These are phyloP conservation scores for Tetracladium marchalianum DNA, from an alignment of 495 filamentous ascomycete species.

Conservation along the genomic window DNA sequence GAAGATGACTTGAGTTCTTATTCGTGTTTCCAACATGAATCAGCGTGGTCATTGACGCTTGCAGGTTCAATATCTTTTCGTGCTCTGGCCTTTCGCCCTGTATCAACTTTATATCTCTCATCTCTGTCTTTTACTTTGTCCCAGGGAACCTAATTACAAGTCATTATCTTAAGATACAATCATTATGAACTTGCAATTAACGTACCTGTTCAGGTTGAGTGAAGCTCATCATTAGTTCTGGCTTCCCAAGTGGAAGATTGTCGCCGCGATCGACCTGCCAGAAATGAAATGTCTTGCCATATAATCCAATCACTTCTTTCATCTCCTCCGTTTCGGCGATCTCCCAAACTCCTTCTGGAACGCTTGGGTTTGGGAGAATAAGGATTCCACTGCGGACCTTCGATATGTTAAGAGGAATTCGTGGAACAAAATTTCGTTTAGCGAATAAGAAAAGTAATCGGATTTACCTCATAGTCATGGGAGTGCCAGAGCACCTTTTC, in stretches of 20 bases:
- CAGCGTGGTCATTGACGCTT: constrained; percentile 45
- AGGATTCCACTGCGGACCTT: constrained; percentile 24
- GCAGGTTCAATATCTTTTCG: constrained; percentile 51
- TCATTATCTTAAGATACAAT: constrained; percentile 59
- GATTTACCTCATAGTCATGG: constrained; percentile 45
- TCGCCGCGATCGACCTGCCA: constrained; percentile 28
- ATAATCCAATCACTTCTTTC: constrained; percentile 25
- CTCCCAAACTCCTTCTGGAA: constrained; percentile 73
- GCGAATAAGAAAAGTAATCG: constrained; percentile 48
- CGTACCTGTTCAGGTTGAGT: constrained; percentile 40
- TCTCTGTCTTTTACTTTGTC: constrained; percentile 57
- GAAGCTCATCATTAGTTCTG: constrained; percentile 30
- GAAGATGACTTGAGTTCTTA: too few species aligned
- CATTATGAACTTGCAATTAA: neutral
- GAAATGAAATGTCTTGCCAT: constrained; percentile 30
- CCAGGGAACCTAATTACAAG: constrained; percentile 45
- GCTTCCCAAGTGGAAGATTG: constrained; percentile 24
- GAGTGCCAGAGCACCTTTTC: constrained; percentile 49
- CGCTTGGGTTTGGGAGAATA: constrained; percentile 24
- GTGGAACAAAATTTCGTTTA: neutral
- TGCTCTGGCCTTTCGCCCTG: constrained; percentile 48
- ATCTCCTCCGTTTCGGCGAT: constrained; percentile 27
- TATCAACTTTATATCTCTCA: constrained; percentile 50
- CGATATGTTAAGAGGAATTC: neutral
- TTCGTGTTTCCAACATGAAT: constrained; percentile 12